Evolutionary conservation across 2,329 filamentous ascomycete species (phyloP).

Genomic region (Fusarium pseudocircinatum): DNA sequence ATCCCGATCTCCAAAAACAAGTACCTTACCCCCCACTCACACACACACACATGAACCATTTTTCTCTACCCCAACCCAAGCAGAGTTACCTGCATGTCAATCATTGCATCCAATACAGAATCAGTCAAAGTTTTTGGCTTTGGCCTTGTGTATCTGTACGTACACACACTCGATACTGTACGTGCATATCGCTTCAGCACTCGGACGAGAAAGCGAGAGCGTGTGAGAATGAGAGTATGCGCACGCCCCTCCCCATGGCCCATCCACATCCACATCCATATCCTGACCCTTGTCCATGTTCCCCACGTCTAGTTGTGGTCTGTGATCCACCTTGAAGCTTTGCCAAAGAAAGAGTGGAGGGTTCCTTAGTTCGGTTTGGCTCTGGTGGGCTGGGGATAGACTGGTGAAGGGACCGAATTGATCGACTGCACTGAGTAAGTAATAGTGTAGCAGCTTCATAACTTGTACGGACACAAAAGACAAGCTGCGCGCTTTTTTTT

Average conservation of each 20-base stretch:
- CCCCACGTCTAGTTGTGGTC: constrained; percentile 31
- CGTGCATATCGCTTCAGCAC: neutral
- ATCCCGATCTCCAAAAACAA: constrained; percentile 1
- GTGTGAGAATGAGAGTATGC: constrained; percentile 4
- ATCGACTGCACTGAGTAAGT: constrained; percentile 20
- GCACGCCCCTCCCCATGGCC: constrained; percentile 33
- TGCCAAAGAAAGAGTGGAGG: constrained; percentile 12
- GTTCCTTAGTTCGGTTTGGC: constrained; percentile 34
- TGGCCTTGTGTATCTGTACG: constrained; percentile 16
- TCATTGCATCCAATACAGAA: constrained; percentile 10
- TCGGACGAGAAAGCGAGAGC: neutral
- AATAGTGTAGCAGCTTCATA: constrained; percentile 38
- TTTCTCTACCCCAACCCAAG: constrained; percentile 19
- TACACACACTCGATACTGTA: neutral
- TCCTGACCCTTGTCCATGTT: constrained; percentile 24
- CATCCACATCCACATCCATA: constrained; percentile 13
- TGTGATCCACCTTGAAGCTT: constrained; percentile 22
- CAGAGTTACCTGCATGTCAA: constrained; percentile 9
- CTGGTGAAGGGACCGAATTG: constrained; percentile 34
- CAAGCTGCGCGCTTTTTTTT: constrained; percentile 42
- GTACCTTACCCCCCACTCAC: constrained; percentile 12
- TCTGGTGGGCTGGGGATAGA: constrained; percentile 29
- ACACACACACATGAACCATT: constrained; percentile 19
- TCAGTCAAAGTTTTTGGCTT: constrained; percentile 19
- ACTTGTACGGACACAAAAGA: constrained; percentile 41